Conservation (phyloP, 345 rosid species). For the Gossypium arboreum region DNA sequence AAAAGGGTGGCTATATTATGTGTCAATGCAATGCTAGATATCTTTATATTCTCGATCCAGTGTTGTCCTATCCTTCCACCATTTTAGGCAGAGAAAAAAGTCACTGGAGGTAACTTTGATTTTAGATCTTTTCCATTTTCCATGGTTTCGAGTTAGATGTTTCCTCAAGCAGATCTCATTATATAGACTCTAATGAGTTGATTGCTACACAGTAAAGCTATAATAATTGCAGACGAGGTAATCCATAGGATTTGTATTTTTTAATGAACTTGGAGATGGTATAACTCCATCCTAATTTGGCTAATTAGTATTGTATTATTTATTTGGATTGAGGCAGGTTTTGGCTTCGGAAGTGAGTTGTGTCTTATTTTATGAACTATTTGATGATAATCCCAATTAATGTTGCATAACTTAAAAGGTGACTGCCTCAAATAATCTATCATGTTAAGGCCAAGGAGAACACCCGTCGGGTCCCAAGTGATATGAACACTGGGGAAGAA, state of each 20-base stretch:
- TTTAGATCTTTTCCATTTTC: not conserved
- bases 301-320: not conserved
- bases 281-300: not conserved
- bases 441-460: slow-evolving; percentile 32
- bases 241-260: not conserved
- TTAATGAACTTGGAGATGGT: not conserved
- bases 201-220: slow-evolving; percentile 39
- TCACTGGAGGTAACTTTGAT: slow-evolving; percentile 41
- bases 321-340: slow-evolving; percentile 6
- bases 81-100: slow-evolving; percentile 46
- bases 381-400: slow-evolving; percentile 35
- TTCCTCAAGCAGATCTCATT: not conserved
- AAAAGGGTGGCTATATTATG: slow-evolving; percentile 10
- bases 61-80: not conserved
- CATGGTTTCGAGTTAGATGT: not conserved
- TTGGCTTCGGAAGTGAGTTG: not conserved
- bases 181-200: slow-evolving; percentile 3
- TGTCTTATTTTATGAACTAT: slow-evolving; percentile 33
- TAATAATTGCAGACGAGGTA: slow-evolving; percentile 56
- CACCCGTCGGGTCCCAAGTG: slow-evolving; percentile 23
- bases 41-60: slow-evolving; percentile 45
- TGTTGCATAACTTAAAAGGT: slow-evolving; percentile 45
- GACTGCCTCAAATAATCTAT: slow-evolving; percentile 27
- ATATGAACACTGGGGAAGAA: slow-evolving; percentile 28
- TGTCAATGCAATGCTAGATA: no score